A percentile compares a stretch with the other conserved stretches of the same genome.
These are phyloP conservation scores for Ilex paraguariensis DNA, from an alignment of 305 asterid species.

Conservation along the genomic window DNA sequence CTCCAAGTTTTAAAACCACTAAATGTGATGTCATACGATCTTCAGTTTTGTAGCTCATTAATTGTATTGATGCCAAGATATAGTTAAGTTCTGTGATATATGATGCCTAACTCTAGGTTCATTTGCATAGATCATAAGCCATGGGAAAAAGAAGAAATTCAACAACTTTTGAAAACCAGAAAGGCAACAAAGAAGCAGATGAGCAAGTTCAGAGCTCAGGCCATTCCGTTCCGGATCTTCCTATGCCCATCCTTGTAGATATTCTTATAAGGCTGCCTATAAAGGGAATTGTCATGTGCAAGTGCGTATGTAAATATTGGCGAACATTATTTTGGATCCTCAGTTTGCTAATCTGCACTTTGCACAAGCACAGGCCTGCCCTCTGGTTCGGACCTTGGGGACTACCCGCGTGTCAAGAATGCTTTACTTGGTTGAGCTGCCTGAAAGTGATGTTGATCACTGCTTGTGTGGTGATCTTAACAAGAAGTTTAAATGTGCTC, in stretches of 20 bases:
- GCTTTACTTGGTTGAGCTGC: neutral
- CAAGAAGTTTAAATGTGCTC: neutral
- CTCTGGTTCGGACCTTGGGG: neutral
- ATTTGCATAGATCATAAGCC: too few species aligned
- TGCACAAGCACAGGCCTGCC: conserved; percentile 1
- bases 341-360: neutral
- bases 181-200: too few species aligned
- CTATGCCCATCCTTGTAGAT: neutral
- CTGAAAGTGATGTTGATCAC: neutral
- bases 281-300: conserved; percentile 1
- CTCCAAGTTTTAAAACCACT: too few species aligned
- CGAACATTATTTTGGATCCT: neutral
- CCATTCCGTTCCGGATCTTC: neutral
- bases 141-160: too few species aligned
- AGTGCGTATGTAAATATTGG: neutral
- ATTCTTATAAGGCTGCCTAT: conserved; percentile 1
- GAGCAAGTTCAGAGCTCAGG: neutral
- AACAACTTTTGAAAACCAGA: too few species aligned
- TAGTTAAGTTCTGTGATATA: too few species aligned
- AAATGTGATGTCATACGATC: too few species aligned
- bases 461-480: neutral
- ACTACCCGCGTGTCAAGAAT: neutral
- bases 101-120: too few species aligned
- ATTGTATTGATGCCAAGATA: too few species aligned
- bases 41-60: too few species aligned